Evolutionary conservation across 208 protist genomes (phyloP).

Genomic region (Eutreptiella sp.): DNA sequence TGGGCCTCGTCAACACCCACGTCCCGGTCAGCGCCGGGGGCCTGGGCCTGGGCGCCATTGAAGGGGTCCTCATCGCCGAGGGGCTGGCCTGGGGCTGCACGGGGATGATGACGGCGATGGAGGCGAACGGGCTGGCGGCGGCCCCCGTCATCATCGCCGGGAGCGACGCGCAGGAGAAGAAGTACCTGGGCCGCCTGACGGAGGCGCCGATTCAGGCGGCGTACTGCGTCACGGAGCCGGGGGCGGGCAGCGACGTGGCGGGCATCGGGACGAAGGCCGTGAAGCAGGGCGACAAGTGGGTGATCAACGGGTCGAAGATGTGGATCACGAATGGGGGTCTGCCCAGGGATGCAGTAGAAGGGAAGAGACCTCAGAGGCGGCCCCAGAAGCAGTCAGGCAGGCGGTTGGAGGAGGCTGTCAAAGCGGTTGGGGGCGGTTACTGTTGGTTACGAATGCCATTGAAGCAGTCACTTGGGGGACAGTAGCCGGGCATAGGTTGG

Average conservation of each 20-base stretch:
- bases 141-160: slow-evolving; percentile 73
- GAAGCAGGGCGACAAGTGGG: slow-evolving; percentile 73
- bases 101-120: slow-evolving; percentile 69
- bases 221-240: slow-evolving; percentile 74
- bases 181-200: slow-evolving; percentile 69
- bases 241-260: slow-evolving; percentile 69
- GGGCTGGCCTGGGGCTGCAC: slow-evolving; percentile 74
- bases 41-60: slow-evolving; percentile 53
- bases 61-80: slow-evolving; percentile 66
- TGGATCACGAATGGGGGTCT: slow-evolving; percentile 87
- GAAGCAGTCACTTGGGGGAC: no score
- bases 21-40: slow-evolving; percentile 70
- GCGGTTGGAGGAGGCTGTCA: no score
- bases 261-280: slow-evolving; percentile 69
- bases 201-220: slow-evolving; percentile 66
- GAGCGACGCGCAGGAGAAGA: slow-evolving; percentile 71
- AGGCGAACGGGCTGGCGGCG: slow-evolving; percentile 64
- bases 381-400: no score
- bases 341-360: no score
- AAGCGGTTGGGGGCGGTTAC: no score
- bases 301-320: slow-evolving; percentile 85
- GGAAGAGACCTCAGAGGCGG: no score
- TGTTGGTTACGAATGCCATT: no score
- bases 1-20: slow-evolving; percentile 72
- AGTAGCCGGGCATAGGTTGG: no score